Evolutionary conservation across 495 filamentous ascomycete genomes (phyloP), one percentile per base, ranked within the genome.

Genomic region (Cercophora samala): DNA sequence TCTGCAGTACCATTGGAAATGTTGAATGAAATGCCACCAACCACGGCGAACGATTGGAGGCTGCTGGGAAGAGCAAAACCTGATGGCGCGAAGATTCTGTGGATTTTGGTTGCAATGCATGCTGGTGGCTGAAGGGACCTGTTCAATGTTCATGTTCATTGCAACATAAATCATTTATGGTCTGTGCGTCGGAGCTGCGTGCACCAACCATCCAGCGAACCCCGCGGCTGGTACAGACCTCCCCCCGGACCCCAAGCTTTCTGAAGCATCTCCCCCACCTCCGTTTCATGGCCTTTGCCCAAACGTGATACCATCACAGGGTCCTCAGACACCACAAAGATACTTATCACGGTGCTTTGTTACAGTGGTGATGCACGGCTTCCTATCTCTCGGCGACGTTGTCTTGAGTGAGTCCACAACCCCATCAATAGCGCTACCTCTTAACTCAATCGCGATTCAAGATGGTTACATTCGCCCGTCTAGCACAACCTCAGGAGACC

Each of bases 1-100:
- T 23, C 53, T 56, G 22, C 53, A 56, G 53, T 56, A 56, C 53
- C 53, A 56, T 56, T 21, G n/a, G n/a, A 56, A 56, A 56, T 23
- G 6, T 19, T 56, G 53, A 18, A 15, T 56, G 53, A 56, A 56
- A 21, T 19, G n/a, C n/a, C 53, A 56, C 19, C 19, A 56, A 56
- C 53, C 37, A 9, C 37, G 13, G 37, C 11, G 37, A 46, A 46
- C 37, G 37, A 46, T 46, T 46, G 37, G 37, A 46, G 37, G 15
- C 37, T 46, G 37, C 37, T 46, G 37, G 37, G 37, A 56, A 56
- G 53, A 56, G 3, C 19, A 21, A 23, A n/a, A 56, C 22, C 18
- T 21, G 19, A 56, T 19, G n/a, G 53, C 18, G 13, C 53, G 53
- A 21, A 56, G 11, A 19, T 56, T 8, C 19, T 56, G 15, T 56